Evolutionary conservation across 768 basidiomycete species (phyloP).

Genomic region (Leccinum subtestaceum): DNA sequence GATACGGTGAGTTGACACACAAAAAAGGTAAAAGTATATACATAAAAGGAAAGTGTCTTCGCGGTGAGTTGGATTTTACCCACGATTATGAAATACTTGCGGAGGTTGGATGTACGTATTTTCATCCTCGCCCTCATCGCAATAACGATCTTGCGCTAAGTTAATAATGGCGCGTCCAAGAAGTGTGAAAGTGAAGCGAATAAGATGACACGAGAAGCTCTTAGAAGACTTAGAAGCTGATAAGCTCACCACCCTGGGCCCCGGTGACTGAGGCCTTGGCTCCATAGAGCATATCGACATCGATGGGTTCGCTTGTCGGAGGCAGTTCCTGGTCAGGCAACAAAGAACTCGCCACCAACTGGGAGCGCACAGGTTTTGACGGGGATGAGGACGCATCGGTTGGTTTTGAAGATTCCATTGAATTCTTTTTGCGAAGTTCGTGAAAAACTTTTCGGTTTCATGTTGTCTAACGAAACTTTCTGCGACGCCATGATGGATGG

Average conservation of each 20-base stretch:
- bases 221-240: not conserved
- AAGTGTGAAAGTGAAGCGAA: not conserved
- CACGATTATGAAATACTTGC: too few species aligned
- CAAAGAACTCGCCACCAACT: constrained; percentile 37
- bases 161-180: constrained; percentile 43
- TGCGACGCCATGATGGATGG: too few species aligned
- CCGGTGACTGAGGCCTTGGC: constrained; percentile 37
- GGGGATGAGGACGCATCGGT: constrained; percentile 32
- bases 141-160: constrained; percentile 56
- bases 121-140: constrained; percentile 52
- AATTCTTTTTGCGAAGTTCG: constrained; percentile 49
- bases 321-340: constrained; percentile 54
- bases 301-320: constrained; percentile 75
- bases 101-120: not conserved
- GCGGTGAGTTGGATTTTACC: too few species aligned
- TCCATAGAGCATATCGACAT: constrained; percentile 64
- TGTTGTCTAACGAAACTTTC: constrained; percentile 31
- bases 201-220: not conserved
- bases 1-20: too few species aligned
- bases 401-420: constrained; percentile 18
- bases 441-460: constrained; percentile 71
- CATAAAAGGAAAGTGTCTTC: too few species aligned
- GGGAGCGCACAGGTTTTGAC: constrained; percentile 35
- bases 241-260: constrained; percentile 33
- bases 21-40: too few species aligned